A percentile compares a stretch with the other conserved stretches of the same genome.
These are phyloP conservation scores for Neofusicoccum umdonicola DNA, from an alignment of 2,329 filamentous ascomycete genomes.

Conservation along the genomic window DNA sequence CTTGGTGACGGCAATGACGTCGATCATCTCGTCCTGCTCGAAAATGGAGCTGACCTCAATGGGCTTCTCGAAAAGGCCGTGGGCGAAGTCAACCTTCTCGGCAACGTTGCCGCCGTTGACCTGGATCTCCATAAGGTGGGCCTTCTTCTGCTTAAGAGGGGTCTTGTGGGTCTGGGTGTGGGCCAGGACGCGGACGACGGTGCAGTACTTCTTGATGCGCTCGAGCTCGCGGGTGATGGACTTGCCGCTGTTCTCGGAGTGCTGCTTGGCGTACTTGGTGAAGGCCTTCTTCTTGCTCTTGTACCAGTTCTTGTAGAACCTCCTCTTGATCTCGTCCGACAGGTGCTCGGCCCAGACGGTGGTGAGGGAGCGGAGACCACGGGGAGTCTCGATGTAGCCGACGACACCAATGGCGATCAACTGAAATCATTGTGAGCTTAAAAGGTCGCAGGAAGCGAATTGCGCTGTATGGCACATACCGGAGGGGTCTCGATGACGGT, in stretches of 20 bases:
- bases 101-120: slow-evolving; percentile 94
- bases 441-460: slow-evolving; percentile 5
- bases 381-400: slow-evolving; percentile 99
- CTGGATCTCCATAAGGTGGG: slow-evolving; percentile 99
- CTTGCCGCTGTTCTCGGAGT: slow-evolving; percentile 87
- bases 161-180: slow-evolving; percentile 99
- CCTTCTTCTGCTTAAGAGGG: slow-evolving; percentile 99
- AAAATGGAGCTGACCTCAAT: slow-evolving; percentile 91
- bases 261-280: slow-evolving; percentile 99
- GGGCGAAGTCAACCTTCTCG: slow-evolving; percentile 96
- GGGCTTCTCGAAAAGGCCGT: slow-evolving; percentile 98
- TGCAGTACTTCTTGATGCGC: slow-evolving; percentile 99
- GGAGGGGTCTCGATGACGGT: slow-evolving; percentile 45
- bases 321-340: slow-evolving; percentile 96
- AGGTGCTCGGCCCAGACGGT: slow-evolving; percentile 99
- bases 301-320: slow-evolving; percentile 99
- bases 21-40: slow-evolving; percentile 99
- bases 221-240: slow-evolving; percentile 96
- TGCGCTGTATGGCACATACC: slow-evolving; percentile 71
- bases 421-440: slow-evolving; percentile 53
- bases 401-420: slow-evolving; percentile 99
- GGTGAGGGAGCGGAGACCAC: slow-evolving; percentile 97
- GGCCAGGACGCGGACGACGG: slow-evolving; percentile 96
- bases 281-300: slow-evolving; percentile 99
- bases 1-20: slow-evolving; percentile 99